Conservation (phyloP, 768 basidiomycete species). For the Tricholomella constricta region DNA sequence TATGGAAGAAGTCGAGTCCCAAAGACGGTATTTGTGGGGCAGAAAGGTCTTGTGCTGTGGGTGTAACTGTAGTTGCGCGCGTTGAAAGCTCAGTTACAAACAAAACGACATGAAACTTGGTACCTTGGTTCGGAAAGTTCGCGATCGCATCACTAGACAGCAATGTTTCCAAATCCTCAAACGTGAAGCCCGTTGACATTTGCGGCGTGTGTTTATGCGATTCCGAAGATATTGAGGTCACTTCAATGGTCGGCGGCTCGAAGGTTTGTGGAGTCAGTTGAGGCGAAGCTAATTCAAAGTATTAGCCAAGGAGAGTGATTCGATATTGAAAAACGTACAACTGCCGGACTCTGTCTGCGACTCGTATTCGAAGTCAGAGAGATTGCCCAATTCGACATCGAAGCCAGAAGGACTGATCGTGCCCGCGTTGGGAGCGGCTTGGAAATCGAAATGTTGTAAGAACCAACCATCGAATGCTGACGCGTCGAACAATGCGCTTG, state of each 20-base stretch:
- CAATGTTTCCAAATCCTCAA: not conserved
- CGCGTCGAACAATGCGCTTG: constrained; percentile 14
- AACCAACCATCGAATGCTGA: constrained; percentile 39
- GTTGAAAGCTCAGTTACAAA: not conserved
- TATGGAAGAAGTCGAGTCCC: not conserved
- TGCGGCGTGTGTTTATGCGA: not conserved
- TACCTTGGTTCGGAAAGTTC: not conserved
- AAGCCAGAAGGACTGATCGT: constrained; percentile 27
- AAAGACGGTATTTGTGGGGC: not conserved
- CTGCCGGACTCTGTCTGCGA: not conserved
- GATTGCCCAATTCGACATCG: constrained; percentile 35
- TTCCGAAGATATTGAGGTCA: not conserved
- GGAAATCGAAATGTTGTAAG: constrained; percentile 28
- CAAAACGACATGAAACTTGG: not conserved
- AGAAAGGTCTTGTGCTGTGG: constrained; percentile 3
- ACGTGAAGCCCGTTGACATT: not conserved
- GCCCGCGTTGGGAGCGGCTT: constrained; percentile 21
- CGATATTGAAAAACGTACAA: not conserved
- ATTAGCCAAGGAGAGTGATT: not conserved
- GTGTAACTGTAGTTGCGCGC: not conserved
- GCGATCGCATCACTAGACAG: not conserved
- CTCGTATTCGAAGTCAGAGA: constrained; percentile 19
- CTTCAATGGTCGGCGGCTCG: not conserved
- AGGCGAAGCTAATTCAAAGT: not conserved
- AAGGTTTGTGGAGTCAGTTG: not conserved